phyloP scores from a whole-genome alignment of 345 rosid genomes.

The Abelmoschus esculentus region DNA sequence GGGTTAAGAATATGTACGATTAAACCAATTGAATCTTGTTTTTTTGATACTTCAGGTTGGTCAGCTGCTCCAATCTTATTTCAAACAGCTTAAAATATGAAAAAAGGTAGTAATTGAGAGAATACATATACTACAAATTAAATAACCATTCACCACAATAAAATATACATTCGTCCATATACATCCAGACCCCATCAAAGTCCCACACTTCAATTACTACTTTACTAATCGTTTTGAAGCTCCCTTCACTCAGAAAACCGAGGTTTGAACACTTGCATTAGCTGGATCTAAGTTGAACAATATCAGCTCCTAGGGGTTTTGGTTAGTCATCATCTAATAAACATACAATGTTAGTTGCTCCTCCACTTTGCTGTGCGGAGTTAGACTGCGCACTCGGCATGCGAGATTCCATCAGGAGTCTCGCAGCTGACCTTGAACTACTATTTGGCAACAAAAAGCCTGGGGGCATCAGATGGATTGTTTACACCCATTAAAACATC shows the following conservation, averaged over 20 bases:
- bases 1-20: too few species aligned
- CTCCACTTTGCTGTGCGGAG: conserved; percentile 8
- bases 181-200: too few species aligned
- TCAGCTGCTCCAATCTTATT: too few species aligned
- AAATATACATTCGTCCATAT: too few species aligned
- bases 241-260: not conserved
- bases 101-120: not conserved
- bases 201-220: not conserved
- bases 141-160: not conserved
- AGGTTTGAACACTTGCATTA: not conserved
- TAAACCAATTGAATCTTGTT: too few species aligned
- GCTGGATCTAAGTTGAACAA: not conserved
- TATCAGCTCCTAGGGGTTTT: not conserved
- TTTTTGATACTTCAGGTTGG: too few species aligned
- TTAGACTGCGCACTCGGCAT: conserved; percentile 1
- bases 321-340: conserved; percentile 55
- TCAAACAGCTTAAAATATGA: not conserved
- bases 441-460: conserved; percentile 8
- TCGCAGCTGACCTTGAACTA: conserved; percentile 1
- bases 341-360: conserved; percentile 34
- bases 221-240: not conserved
- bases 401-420: conserved; percentile 7
- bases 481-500: not conserved
- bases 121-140: not conserved
- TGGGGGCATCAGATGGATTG: conserved; percentile 3